Base-by-base conservation (phyloP, 208 protist genomes). In the Trypanosomatidae sp. region DNA sequence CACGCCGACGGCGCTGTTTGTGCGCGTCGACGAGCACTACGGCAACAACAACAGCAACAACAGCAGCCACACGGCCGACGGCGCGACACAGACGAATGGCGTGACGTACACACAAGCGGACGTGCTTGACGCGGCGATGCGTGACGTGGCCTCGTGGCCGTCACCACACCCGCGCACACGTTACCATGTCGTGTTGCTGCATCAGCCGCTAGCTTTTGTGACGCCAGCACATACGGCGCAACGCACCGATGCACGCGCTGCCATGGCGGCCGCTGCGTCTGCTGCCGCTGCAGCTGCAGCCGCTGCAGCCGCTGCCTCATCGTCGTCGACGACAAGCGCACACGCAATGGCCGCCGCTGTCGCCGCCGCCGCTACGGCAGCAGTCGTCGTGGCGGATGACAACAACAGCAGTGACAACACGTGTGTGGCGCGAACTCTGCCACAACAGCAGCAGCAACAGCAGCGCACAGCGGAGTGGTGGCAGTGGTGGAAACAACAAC, bases 71-170 rank as follows among this genome's bases (percentile, higher is more conserved):
- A 10, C 26, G 10, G 26, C 26, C 5, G 26, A 10, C 26, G 26
- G 6, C 26, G 26, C n/a, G 63, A 56, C 65, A n/a, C 69, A 65
- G 35, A 88, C 70, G 54, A 78, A 67, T 15, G 46, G 65, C 1
- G 59, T 50, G 45, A 62, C 76, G 55, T 87, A 83, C 53, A 76
- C 75, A 2, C 83, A 88, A 44, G 42, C 51, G 28, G 56, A 80
- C 21, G 72, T 92, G 7, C 63, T 92, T 20, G 47, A 71, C 7
- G 60, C 67, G 19, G 78, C 83, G 11, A 44, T 81, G 47, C 46
- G 37, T 38, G 83, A 88, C 43, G 63, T 92, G 23, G 57, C 65
- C 16, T 44, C 51, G 25, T 92, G 83, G 79, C 83, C 83, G 13
- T 67, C 78, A 15, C 83, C 78, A 6, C 83, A 88, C 33, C 78